Base-by-base conservation (phyloP, 495 filamentous ascomycete species). In the Penicillium dipodomyicola region DNA sequence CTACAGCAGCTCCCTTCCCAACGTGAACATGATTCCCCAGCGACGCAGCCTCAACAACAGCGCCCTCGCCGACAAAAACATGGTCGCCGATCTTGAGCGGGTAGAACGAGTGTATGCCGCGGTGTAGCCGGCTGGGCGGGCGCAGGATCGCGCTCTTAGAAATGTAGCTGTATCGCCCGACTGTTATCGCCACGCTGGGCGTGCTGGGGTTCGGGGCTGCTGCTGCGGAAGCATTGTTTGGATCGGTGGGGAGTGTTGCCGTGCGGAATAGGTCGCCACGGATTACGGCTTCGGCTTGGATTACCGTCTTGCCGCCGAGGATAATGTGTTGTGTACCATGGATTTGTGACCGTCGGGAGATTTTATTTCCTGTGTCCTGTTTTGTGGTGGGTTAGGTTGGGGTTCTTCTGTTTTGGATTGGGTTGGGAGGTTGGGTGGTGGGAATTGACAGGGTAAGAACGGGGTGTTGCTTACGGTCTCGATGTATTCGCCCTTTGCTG, bases 331-430 rank as follows among this genome's bases (percentile, higher is more conserved):
- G 91, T 25, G 92, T 96, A 66, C 94, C 94, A 70, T 96, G 86
- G 61, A 98, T 88, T 64, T 87, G 84, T 49, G 88, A 86, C 49
- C 90, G 89, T 63, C 94, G 90, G 35, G 92, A 93, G 62, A 98
- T 92, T 80, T 97, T 97, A 82, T 98, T 98, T 60, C 94, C 94
- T 27, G 92, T 97, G 76, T 96, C 92, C 91, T 96, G 57, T 52
- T 54, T n/a, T 39, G 0, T 32, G 39, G 49, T 44, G 49, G 52
- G 44, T 58, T 50, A 44, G 42, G 14, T 48, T 41, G 54, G 2
- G 15, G 39, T 30, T 19, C 39, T 25, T 48, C 46, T 37, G 39
- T 20, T 57, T 48, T 49, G 45, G 32, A 42, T 45, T 46, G 12
- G 33, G 32, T 19, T 17, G 32, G n/a, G 22, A 19, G 33, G 4